Evolutionary conservation across 2,329 filamentous ascomycete genomes (phyloP).

Genomic region (Phoma sp.): DNA sequence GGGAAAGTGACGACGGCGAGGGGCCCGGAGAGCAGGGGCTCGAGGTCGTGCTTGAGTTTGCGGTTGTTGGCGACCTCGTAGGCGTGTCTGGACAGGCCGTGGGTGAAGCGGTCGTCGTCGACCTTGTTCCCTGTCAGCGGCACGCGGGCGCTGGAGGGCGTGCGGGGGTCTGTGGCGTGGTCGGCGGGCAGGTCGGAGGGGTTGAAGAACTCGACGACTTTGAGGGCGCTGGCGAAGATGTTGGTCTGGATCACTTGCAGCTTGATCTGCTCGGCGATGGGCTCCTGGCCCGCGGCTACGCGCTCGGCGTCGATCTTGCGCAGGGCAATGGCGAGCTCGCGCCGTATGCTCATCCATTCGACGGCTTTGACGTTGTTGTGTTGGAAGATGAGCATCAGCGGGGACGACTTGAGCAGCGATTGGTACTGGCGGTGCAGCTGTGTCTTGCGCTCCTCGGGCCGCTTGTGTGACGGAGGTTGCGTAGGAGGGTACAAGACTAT

Average conservation of each 20-base stretch:
- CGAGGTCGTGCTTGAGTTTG: constrained; percentile 66
- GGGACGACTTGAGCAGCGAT: constrained; percentile 82
- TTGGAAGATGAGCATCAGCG: constrained; percentile 85
- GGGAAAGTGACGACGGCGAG: constrained; percentile 82
- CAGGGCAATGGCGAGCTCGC: constrained; percentile 69
- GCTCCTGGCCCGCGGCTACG: constrained; percentile 60
- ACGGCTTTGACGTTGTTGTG: constrained; percentile 76
- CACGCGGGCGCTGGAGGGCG: constrained; percentile 42
- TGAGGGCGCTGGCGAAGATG: constrained; percentile 84
- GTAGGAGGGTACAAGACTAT: constrained; percentile 63
- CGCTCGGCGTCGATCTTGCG: constrained; percentile 71
- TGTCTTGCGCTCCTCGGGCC: constrained; percentile 84
- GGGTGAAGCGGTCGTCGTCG: constrained; percentile 62
- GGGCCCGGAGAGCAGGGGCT: constrained; percentile 80
- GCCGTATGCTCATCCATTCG: constrained; percentile 75
- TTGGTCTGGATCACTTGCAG: constrained; percentile 86
- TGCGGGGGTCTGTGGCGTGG: constrained; percentile 40
- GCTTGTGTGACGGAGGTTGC: constrained; percentile 87
- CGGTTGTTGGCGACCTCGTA: constrained; percentile 57
- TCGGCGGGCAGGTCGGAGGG: constrained; percentile 36
- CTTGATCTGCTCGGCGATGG: constrained; percentile 68
- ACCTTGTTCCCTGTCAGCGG: constrained; percentile 35
- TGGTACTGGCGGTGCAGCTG: constrained; percentile 88
- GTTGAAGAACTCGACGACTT: constrained; percentile 80
- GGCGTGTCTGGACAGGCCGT: constrained; percentile 65